Evolutionary conservation across 768 basidiomycete species (phyloP).

Genomic region (Dacryopinax primogenitus): DNA sequence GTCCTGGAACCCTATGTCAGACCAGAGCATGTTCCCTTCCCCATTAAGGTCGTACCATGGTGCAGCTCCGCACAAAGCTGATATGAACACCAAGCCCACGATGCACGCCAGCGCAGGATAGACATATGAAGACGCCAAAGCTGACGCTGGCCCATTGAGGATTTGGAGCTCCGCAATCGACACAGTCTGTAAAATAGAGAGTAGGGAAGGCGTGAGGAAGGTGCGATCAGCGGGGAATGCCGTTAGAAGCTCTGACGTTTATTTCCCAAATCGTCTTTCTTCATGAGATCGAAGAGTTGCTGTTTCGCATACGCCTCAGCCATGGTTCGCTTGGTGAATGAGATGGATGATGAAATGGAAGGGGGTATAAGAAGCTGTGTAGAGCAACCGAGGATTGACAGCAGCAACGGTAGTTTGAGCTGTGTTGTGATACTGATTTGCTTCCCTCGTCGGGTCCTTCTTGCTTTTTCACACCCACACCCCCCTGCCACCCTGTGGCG

Average conservation of each 20-base stretch:
- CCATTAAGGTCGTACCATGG: slow-evolving; percentile 13
- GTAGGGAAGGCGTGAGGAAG: background rate
- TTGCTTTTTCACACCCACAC: too few relatives aligned
- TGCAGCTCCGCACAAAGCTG: slow-evolving; percentile 35
- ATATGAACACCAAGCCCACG: slow-evolving; percentile 90
- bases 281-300: slow-evolving; percentile 60
- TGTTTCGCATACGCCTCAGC: slow-evolving; percentile 59
- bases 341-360: background rate
- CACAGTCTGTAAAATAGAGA: slow-evolving; percentile 35
- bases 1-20: slow-evolving; percentile 11
- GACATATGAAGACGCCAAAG: slow-evolving; percentile 69
- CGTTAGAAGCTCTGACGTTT: slow-evolving; percentile 30
- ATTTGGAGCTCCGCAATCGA: slow-evolving; percentile 77
- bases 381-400: too few relatives aligned
- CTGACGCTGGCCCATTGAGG: slow-evolving; percentile 70
- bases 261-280: slow-evolving; percentile 59
- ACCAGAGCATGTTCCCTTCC: background rate
- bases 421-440: too few relatives aligned
- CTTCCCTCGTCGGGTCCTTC: too few relatives aligned
- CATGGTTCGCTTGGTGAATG: slow-evolving; percentile 18
- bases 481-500: too few relatives aligned
- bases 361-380: slow-evolving; percentile 8
- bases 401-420: too few relatives aligned
- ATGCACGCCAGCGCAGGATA: slow-evolving; percentile 65
- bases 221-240: background rate